A percentile compares a stretch with the other conserved stretches of the same genome.
Evolutionary conservation across 495 filamentous ascomycete genomes (phyloP).

Genomic region (Melanomma pulvis-pyrius): DNA sequence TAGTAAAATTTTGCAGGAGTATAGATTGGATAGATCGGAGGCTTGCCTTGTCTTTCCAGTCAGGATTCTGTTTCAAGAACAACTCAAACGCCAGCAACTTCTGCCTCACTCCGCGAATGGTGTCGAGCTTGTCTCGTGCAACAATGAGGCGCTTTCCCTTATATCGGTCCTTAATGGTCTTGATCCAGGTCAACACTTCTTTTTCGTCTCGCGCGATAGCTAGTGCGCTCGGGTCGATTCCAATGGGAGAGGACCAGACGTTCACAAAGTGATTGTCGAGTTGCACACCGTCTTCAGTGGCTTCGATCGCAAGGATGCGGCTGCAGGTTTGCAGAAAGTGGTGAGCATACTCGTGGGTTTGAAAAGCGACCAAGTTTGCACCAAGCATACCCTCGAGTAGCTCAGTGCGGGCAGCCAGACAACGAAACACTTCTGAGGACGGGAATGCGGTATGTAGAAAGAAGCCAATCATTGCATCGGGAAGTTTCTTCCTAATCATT

Average conservation of each 20-base stretch:
- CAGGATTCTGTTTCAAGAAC: constrained; percentile 88
- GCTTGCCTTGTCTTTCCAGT: constrained; percentile 75
- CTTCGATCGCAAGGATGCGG: constrained; percentile 80
- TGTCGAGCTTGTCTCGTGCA: constrained; percentile 88
- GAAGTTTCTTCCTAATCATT: constrained; percentile 83
- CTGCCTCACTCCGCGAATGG: constrained; percentile 84
- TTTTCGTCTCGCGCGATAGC: constrained; percentile 69
- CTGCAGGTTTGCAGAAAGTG: constrained; percentile 95
- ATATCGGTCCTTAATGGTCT: constrained; percentile 76
- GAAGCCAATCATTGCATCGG: constrained; percentile 91
- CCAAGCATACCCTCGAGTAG: constrained; percentile 89
- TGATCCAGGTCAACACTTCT: constrained; percentile 76
- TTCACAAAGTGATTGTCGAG: constrained; percentile 92
- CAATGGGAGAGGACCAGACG: constrained; percentile 73
- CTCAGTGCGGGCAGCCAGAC: constrained; percentile 78
- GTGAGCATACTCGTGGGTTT: constrained; percentile 86
- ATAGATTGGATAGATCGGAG: not conserved
- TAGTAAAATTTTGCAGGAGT: not conserved
- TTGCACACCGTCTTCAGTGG: constrained; percentile 82
- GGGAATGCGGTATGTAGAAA: constrained; percentile 95
- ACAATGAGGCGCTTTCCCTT: constrained; percentile 86
- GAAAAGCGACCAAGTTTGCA: constrained; percentile 87
- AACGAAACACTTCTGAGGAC: constrained; percentile 92
- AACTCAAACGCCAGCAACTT: constrained; percentile 91
- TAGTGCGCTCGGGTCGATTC: constrained; percentile 80